These are phyloP conservation scores for Entophlyctis luteolus DNA, from an alignment of 192 early-diverging fungal species.

Conservation along the genomic window DNA sequence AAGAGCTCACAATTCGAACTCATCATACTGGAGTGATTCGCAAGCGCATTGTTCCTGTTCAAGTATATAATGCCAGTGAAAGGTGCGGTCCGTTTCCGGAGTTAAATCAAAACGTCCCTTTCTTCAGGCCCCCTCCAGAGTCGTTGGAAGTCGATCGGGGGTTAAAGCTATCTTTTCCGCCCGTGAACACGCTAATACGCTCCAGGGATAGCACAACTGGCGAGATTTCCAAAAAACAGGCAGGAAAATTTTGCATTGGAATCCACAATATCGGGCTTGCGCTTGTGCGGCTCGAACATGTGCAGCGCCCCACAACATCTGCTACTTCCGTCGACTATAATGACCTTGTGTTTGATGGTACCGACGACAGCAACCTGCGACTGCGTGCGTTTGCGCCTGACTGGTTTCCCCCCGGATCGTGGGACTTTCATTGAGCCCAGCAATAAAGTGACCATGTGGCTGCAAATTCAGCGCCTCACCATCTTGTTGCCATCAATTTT, in stretches of 20 bases:
- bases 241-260: conserved; percentile 63
- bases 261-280: conserved; percentile 81
- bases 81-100: conserved; percentile 1
- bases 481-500: too few species aligned
- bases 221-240: conserved; percentile 24
- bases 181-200: conserved; percentile 32
- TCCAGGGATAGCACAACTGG: background rate
- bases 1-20: conserved; percentile 96
- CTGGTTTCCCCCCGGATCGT: too few species aligned
- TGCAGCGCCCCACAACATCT: too few species aligned
- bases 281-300: conserved; percentile 75
- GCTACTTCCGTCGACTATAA: too few species aligned
- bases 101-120: conserved; percentile 30
- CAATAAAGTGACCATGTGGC: too few species aligned
- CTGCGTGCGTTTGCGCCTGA: too few species aligned
- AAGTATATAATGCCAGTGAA: conserved; percentile 43
- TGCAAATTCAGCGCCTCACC: too few species aligned
- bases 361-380: too few species aligned
- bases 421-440: too few species aligned
- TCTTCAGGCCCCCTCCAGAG: conserved; percentile 31
- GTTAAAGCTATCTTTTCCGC: conserved; percentile 20
- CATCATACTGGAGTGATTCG: conserved; percentile 90
- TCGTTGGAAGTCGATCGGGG: conserved; percentile 30
- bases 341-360: too few species aligned
- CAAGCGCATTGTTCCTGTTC: conserved; percentile 85